A percentile compares a stretch with the other conserved stretches of the same genome.
These are phyloP conservation scores for Cyphellophora attinorum DNA, from an alignment of 2,329 filamentous ascomycete genomes.

Conservation along the genomic window DNA sequence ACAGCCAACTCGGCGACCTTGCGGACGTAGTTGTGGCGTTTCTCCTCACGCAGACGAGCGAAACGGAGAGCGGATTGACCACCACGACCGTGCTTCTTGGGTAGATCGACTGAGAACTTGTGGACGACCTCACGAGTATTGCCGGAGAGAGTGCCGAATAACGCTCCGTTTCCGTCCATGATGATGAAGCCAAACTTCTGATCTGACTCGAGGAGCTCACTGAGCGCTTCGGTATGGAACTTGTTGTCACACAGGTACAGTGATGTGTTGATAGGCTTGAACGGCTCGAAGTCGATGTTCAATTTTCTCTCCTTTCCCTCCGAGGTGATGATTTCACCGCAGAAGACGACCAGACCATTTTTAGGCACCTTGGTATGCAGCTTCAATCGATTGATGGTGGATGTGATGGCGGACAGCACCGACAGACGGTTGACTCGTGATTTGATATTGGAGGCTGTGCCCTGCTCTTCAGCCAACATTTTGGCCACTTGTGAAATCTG, in stretches of 20 bases:
- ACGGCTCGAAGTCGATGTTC: conserved; percentile 99
- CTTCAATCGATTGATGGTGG: conserved; percentile 97
- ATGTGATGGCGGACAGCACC: conserved; percentile 95
- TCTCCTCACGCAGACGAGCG: conserved; percentile 97
- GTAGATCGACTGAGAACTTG: conserved; percentile 96
- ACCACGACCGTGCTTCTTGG: conserved; percentile 99
- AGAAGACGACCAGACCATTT: conserved; percentile 96
- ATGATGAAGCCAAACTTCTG: conserved; percentile 99
- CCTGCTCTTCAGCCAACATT: conserved; percentile 99
- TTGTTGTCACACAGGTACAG: conserved; percentile 99
- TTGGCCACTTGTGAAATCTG: conserved; percentile 92
- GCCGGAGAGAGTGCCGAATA: conserved; percentile 93
- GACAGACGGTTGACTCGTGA: conserved; percentile 98
- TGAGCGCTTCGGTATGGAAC: conserved; percentile 95
- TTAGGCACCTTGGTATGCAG: conserved; percentile 98
- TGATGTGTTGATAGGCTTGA: conserved; percentile 99
- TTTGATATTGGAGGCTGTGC: conserved; percentile 98
- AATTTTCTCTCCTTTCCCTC: conserved; percentile 99
- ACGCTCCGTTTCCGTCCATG: conserved; percentile 98
- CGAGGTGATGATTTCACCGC: conserved; percentile 97
- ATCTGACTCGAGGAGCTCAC: conserved; percentile 94
- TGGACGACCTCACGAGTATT: conserved; percentile 95
- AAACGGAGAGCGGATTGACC: conserved; percentile 99
- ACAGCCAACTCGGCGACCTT: conserved; percentile 97
- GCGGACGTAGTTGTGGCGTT: conserved; percentile 98